Evolutionary conservation across 805 yeast species (phyloP), one percentile per base, ranked within the genome.

Genomic region (Naumovozyma baii): DNA sequence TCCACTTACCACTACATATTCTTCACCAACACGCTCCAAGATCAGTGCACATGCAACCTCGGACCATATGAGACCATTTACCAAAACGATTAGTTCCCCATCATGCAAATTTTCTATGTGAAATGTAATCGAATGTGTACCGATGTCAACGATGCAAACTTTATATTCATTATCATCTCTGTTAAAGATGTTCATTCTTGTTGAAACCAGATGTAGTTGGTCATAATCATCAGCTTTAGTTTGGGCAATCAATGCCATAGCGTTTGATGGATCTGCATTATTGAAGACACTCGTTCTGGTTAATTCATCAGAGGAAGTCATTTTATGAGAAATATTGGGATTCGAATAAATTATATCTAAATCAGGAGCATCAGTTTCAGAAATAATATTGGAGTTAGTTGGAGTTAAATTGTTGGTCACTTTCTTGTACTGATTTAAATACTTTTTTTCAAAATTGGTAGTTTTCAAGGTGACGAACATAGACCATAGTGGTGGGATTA

Each of bases 1-100:
- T 0, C 86, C 86, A 47, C 76, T 72, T 14, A 80, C 75, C 1
- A 77, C 69, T n/a, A 77, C 67, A 38, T 70, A 62, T 39, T 72
- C 74, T 34, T 72, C 72, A 25, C 69, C 69, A 17, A 63, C 62
- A 14, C 64, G 54, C 13, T 66, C 64, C 35, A 52, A 38, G 5
- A 54, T 46, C 2, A 59, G 43, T 7, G 76, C 76, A 30, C 73
- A 66, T 0, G 77, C 68, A 1, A 76, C 75, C 51, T 78, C 84
- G 18, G 77, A 72, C 87, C 87, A 80, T 12, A 73, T 68, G 17
- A 80, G 70, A 17, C 84, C 85, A 49, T 80, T 80, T 3, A 80
- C 84, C 39, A 66, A 59, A 10, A 69, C 69, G 34, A 66, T 61
- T 4, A 71, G 53, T 39, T 61, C 69, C 37, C 68, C 67, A 39